Percentiles rank a stretch among this genome's conserved stretches.
These are phyloP conservation scores for Elsinoe arachidis DNA, from an alignment of 2,329 filamentous ascomycete species.

Conservation along the genomic window DNA sequence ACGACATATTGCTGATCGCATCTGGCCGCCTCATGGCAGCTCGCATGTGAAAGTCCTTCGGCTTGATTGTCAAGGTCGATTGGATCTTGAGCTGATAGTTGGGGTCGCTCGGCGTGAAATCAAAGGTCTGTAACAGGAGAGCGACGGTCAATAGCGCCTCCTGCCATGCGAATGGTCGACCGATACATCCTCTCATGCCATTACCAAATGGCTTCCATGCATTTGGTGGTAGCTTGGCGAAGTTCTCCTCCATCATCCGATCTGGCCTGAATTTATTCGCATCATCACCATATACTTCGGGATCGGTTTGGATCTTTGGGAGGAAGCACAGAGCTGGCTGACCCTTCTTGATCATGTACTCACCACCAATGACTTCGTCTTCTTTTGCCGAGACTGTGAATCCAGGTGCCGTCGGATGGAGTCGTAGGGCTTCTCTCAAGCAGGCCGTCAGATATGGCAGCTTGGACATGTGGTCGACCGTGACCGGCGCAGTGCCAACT, in stretches of 20 bases:
- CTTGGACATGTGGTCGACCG: conserved; percentile 53
- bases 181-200: conserved; percentile 62
- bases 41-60: conserved; percentile 54
- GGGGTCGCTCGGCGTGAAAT: conserved; percentile 55
- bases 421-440: conserved; percentile 57
- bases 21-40: conserved; percentile 41
- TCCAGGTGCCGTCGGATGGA: conserved; percentile 49
- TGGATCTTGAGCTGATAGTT: conserved; percentile 49
- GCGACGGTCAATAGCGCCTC: conserved; percentile 56
- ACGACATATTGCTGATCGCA: conserved; percentile 12
- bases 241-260: conserved; percentile 61
- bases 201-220: conserved; percentile 59
- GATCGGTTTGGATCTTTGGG: conserved; percentile 51
- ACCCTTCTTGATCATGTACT: conserved; percentile 50
- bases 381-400: conserved; percentile 50
- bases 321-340: conserved; percentile 46
- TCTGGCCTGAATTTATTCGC: conserved; percentile 60
- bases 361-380: conserved; percentile 46
- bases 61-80: conserved; percentile 54
- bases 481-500: conserved; percentile 50
- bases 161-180: conserved; percentile 66
- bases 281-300: conserved; percentile 55
- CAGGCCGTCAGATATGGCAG: conserved; percentile 59
- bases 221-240: conserved; percentile 38
- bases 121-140: conserved; percentile 62